Percentiles rank a stretch among this genome's conserved stretches.
Evolutionary conservation across 805 yeast genomes (phyloP).

Genomic region (Lipomyces oligophaga): DNA sequence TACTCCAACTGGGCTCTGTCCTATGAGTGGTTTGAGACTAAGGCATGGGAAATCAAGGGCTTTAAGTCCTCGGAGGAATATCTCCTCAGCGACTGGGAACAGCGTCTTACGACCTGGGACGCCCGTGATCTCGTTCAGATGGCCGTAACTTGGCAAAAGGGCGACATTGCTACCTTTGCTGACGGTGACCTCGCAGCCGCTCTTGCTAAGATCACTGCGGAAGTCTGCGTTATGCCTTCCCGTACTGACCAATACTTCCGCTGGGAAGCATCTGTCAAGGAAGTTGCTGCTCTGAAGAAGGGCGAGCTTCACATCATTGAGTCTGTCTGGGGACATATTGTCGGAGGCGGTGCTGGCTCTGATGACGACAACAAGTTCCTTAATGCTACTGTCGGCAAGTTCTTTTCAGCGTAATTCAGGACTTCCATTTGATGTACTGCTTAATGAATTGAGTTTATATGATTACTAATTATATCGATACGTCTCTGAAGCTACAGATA

Average conservation of each 20-base stretch:
- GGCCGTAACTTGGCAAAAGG: constrained; percentile 30
- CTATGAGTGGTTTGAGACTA: constrained; percentile 27
- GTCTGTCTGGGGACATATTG: constrained; percentile 29
- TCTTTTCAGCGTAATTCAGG: constrained; percentile 12
- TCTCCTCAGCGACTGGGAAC: constrained; percentile 25
- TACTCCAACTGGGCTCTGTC: constrained; percentile 30
- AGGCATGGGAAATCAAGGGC: constrained; percentile 26
- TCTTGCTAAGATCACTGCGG: constrained; percentile 23
- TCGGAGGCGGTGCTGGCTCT: constrained; percentile 27
- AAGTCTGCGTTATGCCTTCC: constrained; percentile 25
- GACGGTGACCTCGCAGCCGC: constrained; percentile 26
- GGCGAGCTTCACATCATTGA: constrained; percentile 24
- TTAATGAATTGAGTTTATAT: neutral
- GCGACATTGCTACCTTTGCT: constrained; percentile 24
- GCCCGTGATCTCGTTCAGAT: constrained; percentile 24
- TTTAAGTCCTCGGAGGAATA: constrained; percentile 26
- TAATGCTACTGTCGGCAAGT: constrained; percentile 16
- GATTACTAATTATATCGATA: neutral
- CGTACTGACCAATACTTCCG: constrained; percentile 27
- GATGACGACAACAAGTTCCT: constrained; percentile 21
- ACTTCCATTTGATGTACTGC: neutral
- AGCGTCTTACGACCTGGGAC: constrained; percentile 26
- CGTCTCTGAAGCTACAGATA: neutral
- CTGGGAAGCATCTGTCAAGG: constrained; percentile 26
- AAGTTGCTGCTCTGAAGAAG: constrained; percentile 23